Percentiles rank a stretch among this genome's conserved stretches.
phyloP scores from a whole-genome alignment of 768 basidiomycete species.

The Mycena albidolilacea region DNA sequence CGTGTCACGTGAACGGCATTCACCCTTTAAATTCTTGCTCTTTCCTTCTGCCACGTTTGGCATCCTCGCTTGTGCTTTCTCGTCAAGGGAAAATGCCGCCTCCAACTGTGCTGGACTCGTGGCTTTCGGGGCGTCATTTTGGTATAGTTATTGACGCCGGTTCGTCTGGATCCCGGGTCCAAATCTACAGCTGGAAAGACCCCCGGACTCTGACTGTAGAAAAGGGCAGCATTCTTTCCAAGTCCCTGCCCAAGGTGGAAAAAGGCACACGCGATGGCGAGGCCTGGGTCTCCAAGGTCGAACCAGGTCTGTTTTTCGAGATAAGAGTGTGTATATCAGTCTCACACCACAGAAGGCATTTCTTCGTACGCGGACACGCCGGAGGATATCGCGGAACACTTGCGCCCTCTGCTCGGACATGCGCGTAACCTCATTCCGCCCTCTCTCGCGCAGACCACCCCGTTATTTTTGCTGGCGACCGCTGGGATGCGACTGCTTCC shows the following conservation, averaged over 20 bases:
- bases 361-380: conserved; percentile 85
- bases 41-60: conserved; percentile 29
- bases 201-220: conserved; percentile 69
- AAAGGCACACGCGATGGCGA: conserved; percentile 89
- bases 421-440: conserved; percentile 89
- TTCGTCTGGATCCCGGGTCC: conserved; percentile 95
- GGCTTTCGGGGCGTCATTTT: conserved; percentile 87
- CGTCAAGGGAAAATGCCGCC: conserved; percentile 72
- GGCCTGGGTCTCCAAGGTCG: conserved; percentile 92
- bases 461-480: conserved; percentile 94
- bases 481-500: conserved; percentile 96
- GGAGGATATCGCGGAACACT: conserved; percentile 78
- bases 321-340: background rate
- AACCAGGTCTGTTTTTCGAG: conserved; percentile 82
- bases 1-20: too few relatives aligned
- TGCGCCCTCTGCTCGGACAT: conserved; percentile 87
- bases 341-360: conserved; percentile 69
- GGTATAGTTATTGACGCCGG: conserved; percentile 99
- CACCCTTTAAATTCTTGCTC: background rate
- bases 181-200: conserved; percentile 98
- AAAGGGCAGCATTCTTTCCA: conserved; percentile 65
- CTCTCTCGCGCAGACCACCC: conserved; percentile 86
- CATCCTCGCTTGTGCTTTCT: background rate
- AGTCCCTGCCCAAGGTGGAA: conserved; percentile 86
- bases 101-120: conserved; percentile 77